These are phyloP conservation scores for Gaertneriomyces sp. DNA, from an alignment of 192 early-diverging fungal genomes.

Conservation along the genomic window DNA sequence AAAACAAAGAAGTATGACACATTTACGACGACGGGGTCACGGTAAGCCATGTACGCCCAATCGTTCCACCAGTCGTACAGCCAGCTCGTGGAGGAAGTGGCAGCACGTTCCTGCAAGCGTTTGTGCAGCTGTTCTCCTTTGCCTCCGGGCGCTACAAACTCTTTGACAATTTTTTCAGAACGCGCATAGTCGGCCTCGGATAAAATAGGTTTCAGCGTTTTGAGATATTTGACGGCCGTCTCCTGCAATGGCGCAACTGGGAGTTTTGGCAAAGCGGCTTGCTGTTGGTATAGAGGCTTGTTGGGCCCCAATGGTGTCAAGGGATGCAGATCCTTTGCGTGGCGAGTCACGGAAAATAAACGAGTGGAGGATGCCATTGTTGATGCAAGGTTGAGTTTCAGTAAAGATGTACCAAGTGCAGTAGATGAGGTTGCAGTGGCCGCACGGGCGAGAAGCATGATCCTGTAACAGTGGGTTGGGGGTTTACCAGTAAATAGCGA, in stretches of 20 bases:
- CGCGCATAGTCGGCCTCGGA: slow-evolving; percentile 66
- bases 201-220: slow-evolving; percentile 66
- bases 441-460: too few relatives aligned
- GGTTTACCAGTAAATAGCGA: too few relatives aligned
- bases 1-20: slow-evolving; percentile 97
- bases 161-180: slow-evolving; percentile 62
- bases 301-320: slow-evolving; percentile 23
- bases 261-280: slow-evolving; percentile 69
- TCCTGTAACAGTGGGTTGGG: too few relatives aligned
- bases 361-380: too few relatives aligned
- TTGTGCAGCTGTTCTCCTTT: slow-evolving; percentile 79
- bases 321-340: slow-evolving; percentile 17
- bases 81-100: slow-evolving; percentile 78
- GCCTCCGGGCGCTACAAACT: slow-evolving; percentile 80
- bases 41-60: slow-evolving; percentile 85
- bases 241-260: slow-evolving; percentile 82
- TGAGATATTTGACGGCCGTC: slow-evolving; percentile 81
- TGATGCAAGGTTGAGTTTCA: too few relatives aligned
- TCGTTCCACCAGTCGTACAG: slow-evolving; percentile 98
- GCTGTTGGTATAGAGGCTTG: slow-evolving; percentile 30
- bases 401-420: too few relatives aligned
- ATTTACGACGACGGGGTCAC: slow-evolving; percentile 92
- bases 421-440: too few relatives aligned
- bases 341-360: too few relatives aligned
- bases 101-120: slow-evolving; percentile 71